A percentile compares a stretch with the other conserved stretches of the same genome.
These are phyloP conservation scores for Apodospora peruviana DNA, from an alignment of 495 filamentous ascomycete species.

Conservation along the genomic window DNA sequence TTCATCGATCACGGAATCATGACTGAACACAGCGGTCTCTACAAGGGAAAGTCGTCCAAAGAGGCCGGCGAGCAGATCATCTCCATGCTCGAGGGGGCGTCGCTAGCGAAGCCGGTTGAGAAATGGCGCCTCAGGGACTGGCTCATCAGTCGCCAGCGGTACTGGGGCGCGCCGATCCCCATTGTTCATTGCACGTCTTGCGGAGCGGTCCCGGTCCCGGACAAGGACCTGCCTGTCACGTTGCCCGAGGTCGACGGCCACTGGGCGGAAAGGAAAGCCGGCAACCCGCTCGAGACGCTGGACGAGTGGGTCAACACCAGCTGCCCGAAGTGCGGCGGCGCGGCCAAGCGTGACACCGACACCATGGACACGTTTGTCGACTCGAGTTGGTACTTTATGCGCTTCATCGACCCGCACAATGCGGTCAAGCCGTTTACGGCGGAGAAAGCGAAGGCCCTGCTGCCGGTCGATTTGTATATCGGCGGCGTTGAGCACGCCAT, in stretches of 20 bases:
- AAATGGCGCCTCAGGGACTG: conserved; percentile 80
- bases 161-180: conserved; percentile 88
- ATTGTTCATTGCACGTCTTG: conserved; percentile 78
- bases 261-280: conserved; percentile 62
- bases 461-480: conserved; percentile 81
- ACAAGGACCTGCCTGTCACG: conserved; percentile 67
- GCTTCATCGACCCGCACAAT: conserved; percentile 69
- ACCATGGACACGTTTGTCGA: conserved; percentile 97
- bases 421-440: conserved; percentile 53
- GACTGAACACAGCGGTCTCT: conserved; percentile 57
- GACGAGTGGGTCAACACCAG: conserved; percentile 68
- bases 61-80: conserved; percentile 60
- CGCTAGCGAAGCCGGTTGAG: conserved; percentile 52
- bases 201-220: conserved; percentile 73
- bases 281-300: conserved; percentile 69
- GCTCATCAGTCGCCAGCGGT: conserved; percentile 82
- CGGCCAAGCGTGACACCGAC: conserved; percentile 79
- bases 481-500: conserved; percentile 90
- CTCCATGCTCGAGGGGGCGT: conserved; percentile 46
- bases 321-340: conserved; percentile 66
- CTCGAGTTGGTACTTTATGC: conserved; percentile 87
- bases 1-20: conserved; percentile 61
- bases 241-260: conserved; percentile 65
- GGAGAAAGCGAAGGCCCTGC: conserved; percentile 41
- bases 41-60: conserved; percentile 52